A percentile compares a stretch with the other conserved stretches of the same genome.
Conservation (phyloP, 2,329 filamentous ascomycete genomes). For the Fusarium sp. region DNA sequence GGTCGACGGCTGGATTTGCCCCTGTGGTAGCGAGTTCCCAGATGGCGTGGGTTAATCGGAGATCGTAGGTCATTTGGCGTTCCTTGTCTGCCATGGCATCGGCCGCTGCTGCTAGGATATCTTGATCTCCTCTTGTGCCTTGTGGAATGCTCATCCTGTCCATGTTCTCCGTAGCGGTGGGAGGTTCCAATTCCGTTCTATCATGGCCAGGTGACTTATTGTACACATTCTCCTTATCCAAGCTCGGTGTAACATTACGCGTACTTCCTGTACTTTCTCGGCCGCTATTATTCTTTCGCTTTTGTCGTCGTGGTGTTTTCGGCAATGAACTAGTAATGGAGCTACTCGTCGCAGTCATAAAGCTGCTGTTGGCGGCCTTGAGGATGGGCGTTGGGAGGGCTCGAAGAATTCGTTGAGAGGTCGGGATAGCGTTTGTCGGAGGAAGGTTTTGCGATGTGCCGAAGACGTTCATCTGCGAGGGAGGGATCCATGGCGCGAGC, state of each 20-base stretch:
- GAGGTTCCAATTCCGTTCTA: slow-evolving; percentile 41
- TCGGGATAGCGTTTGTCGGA: slow-evolving; percentile 87
- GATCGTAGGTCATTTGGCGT: slow-evolving; percentile 82
- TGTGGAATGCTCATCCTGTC: slow-evolving; percentile 59
- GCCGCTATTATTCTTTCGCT: slow-evolving; percentile 67
- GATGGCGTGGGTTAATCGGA: slow-evolving; percentile 88
- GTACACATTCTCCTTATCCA: slow-evolving; percentile 66
- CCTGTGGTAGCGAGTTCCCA: slow-evolving; percentile 93
- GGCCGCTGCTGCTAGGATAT: slow-evolving; percentile 65
- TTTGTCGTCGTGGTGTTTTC: slow-evolving; percentile 71
- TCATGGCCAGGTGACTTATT: slow-evolving; percentile 47
- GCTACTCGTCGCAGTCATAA: slow-evolving; percentile 91
- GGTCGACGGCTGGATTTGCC: slow-evolving; percentile 92
- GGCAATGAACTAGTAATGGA: slow-evolving; percentile 84
- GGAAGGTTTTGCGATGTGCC: slow-evolving; percentile 79
- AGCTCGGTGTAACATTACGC: slow-evolving; percentile 54
- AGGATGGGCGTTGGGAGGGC: slow-evolving; percentile 91
- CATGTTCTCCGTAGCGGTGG: slow-evolving; percentile 62
- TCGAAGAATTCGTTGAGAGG: slow-evolving; percentile 90
- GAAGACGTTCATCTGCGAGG: slow-evolving; percentile 88
- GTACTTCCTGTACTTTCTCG: slow-evolving; percentile 54
- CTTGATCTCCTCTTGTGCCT: slow-evolving; percentile 46
- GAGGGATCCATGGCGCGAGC: slow-evolving; percentile 96
- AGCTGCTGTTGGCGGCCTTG: slow-evolving; percentile 94
- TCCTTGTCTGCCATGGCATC: slow-evolving; percentile 77